Evolutionary conservation across 2,329 filamentous ascomycete genomes (phyloP).

Genomic region (Colletotrichum sp.): DNA sequence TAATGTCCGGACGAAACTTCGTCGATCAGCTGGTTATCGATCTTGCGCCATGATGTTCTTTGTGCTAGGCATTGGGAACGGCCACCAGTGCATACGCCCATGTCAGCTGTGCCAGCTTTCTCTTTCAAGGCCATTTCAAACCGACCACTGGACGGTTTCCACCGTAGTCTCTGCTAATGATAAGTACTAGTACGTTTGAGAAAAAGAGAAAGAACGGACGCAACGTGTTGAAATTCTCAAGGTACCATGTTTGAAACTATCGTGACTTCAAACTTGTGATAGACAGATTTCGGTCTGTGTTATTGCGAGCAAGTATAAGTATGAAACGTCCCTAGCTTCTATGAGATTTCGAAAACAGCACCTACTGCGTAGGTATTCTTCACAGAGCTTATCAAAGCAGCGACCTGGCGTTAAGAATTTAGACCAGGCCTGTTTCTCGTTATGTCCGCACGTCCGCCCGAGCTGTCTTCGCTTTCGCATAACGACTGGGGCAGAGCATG

Average conservation of each 20-base stretch:
- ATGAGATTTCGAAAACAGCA: not conserved
- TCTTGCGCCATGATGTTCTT: not conserved
- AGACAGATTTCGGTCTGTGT: not conserved
- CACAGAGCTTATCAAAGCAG: not conserved
- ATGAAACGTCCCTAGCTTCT: not conserved
- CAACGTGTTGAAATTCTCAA: not conserved
- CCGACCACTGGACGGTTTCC: accelerated
- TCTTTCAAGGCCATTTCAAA: not conserved
- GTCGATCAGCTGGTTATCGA: not conserved
- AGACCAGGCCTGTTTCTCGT: not conserved
- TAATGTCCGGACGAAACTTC: not conserved
- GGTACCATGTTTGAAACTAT: not conserved
- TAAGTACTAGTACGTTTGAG: not conserved
- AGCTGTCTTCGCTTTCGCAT: not conserved
- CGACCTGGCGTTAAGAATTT: not conserved
- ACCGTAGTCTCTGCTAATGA: not conserved
- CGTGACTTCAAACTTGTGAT: accelerated
- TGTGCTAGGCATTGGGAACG: not conserved
- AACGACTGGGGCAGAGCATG: not conserved
- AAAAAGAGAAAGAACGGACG: not conserved
- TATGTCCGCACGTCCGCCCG: not conserved
- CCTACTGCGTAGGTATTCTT: not conserved
- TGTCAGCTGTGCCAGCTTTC: not conserved
- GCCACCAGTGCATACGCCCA: too few relatives aligned
- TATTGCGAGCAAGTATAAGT: not conserved